phyloP scores from a whole-genome alignment of 73 alveolate species.

The Durusdinium trenchii region DNA sequence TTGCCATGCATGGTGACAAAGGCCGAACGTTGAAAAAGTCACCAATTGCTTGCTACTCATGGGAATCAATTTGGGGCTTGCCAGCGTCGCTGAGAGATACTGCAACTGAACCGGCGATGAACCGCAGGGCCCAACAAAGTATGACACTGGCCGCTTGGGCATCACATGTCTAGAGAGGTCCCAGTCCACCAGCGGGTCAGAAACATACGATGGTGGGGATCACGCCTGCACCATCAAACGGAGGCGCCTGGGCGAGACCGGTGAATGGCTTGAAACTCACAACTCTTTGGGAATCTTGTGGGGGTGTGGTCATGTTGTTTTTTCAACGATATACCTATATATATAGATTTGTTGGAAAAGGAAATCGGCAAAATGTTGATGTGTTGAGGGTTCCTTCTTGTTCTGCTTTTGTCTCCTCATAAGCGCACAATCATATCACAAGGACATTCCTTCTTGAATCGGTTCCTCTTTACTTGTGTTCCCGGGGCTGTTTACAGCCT shows the following conservation, averaged over 20 bases:
- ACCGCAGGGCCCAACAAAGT: neutral
- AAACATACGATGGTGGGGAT: neutral
- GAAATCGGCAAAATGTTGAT: neutral
- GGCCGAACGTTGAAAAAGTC: conserved; percentile 42
- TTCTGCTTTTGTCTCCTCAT: neutral
- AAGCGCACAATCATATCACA: neutral
- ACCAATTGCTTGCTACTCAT: neutral
- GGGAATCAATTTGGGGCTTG: conserved; percentile 42
- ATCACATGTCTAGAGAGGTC: conserved; percentile 6
- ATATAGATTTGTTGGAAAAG: neutral
- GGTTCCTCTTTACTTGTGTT: conserved; percentile 1
- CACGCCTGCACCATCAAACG: neutral
- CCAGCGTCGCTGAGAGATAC: neutral
- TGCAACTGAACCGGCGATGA: neutral
- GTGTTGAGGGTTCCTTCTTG: too few relatives aligned
- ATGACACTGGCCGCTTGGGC: conserved; percentile 21
- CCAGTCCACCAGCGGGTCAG: neutral
- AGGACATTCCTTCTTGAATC: conserved; percentile 37
- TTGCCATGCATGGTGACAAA: conserved; percentile 41
- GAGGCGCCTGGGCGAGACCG: neutral
- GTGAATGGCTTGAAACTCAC: neutral
- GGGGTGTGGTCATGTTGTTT: too few relatives aligned
- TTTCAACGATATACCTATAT: too few relatives aligned
- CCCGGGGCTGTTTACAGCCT: neutral
- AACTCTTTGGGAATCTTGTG: neutral